phyloP scores from a whole-genome alignment of 305 asterid species.

The Galium porrigens region DNA sequence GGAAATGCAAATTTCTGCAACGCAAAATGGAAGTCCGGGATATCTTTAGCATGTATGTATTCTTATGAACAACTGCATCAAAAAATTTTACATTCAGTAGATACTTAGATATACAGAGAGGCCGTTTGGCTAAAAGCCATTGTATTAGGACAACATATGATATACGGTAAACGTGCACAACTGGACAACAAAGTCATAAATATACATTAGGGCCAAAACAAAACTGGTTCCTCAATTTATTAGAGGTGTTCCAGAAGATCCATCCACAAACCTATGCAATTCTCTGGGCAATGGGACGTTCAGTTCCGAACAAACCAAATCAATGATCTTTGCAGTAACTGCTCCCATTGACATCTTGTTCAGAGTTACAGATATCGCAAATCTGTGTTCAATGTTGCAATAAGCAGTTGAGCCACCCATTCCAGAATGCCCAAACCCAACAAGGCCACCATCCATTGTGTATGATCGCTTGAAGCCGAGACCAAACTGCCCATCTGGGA shows the following conservation, averaged over 20 bases:
- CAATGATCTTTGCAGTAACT: constrained; percentile 63
- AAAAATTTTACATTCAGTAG: neutral
- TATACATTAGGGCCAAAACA: neutral
- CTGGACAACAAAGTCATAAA: neutral
- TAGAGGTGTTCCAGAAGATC: constrained; percentile 38
- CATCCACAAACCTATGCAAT: constrained; percentile 37
- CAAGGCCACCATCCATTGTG: constrained; percentile 44
- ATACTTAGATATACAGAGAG: neutral
- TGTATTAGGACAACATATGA: neutral
- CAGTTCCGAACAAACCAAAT: constrained; percentile 77
- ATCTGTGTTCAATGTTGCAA: constrained; percentile 55
- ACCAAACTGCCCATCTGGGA: constrained; percentile 55
- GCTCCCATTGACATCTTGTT: constrained; percentile 76
- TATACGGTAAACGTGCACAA: neutral
- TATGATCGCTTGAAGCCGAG: constrained; percentile 72
- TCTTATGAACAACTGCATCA: neutral
- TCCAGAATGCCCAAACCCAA: constrained; percentile 95
- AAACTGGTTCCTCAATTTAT: constrained; percentile 36
- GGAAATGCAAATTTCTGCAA: neutral
- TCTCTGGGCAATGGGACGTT: constrained; percentile 63
- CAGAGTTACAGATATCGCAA: constrained; percentile 63
- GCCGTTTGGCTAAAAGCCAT: neutral
- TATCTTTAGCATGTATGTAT: neutral
- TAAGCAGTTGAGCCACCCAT: constrained; percentile 84
- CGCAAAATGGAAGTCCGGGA: neutral